Conservation (phyloP, 306 rosid species). For the Castanea crenata region DNA sequence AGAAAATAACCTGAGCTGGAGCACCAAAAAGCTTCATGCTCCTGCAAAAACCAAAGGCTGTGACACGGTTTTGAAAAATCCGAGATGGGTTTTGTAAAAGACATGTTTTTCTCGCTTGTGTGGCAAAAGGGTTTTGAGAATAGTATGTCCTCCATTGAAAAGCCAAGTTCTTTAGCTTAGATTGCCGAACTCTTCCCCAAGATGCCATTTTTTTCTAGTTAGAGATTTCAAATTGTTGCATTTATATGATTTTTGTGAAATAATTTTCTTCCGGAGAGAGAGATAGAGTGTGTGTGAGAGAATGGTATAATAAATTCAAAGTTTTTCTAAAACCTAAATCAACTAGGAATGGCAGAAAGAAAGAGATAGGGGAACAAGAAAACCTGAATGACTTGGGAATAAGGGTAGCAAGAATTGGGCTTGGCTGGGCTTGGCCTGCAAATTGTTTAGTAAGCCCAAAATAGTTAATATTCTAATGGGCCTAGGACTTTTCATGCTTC, state of each 20-base stretch:
- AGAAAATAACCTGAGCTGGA: too few species aligned
- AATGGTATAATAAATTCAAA: not conserved
- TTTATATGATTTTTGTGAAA: not conserved
- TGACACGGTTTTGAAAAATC: too few species aligned
- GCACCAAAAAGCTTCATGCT: too few species aligned
- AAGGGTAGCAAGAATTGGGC: not conserved
- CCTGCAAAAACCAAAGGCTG: too few species aligned
- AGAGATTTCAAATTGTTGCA: not conserved
- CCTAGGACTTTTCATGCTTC: not conserved
- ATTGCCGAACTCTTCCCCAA: slow-evolving; percentile 44
- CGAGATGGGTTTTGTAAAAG: too few species aligned
- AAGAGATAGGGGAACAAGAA: not conserved
- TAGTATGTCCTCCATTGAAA: too few species aligned
- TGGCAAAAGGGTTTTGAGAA: too few species aligned
- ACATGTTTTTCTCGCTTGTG: too few species aligned
- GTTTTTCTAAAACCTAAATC: too few species aligned
- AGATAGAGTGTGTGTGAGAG: not conserved
- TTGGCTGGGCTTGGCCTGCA: not conserved
- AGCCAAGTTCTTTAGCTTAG: too few species aligned
- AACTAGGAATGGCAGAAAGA: too few species aligned
- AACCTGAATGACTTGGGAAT: not conserved
- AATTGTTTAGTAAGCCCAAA: not conserved
- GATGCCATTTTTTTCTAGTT: slow-evolving; percentile 38
- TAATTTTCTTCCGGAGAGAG: too few species aligned
- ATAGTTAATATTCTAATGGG: not conserved